Evolutionary conservation across 2,329 filamentous ascomycete species (phyloP).

Genomic region (Calonectria crousiana): DNA sequence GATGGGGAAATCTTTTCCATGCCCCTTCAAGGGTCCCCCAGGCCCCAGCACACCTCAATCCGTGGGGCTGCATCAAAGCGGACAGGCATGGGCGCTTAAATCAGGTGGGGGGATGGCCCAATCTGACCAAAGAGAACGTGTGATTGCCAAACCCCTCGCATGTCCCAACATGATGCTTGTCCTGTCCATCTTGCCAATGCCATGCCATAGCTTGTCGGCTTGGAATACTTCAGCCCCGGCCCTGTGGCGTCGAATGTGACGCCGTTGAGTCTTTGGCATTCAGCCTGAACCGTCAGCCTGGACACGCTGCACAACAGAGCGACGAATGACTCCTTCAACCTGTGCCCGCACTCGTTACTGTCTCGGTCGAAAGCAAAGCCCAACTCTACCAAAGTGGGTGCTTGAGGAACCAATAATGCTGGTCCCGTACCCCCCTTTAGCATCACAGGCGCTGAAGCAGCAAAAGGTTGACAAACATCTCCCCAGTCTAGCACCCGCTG

Average conservation of each 20-base stretch:
- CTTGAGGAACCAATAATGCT: slow-evolving; percentile 19
- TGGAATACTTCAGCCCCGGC: slow-evolving; percentile 26
- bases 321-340: slow-evolving; percentile 15
- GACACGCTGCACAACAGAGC: slow-evolving; percentile 15
- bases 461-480: slow-evolving; percentile 23
- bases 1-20: slow-evolving; percentile 32
- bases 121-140: slow-evolving; percentile 18
- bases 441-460: slow-evolving; percentile 7
- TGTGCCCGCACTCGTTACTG: slow-evolving; percentile 11
- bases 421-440: slow-evolving; percentile 20
- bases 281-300: slow-evolving; percentile 27
- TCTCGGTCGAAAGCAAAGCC: slow-evolving; percentile 13
- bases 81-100: slow-evolving; percentile 71
- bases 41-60: slow-evolving; percentile 36
- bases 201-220: slow-evolving; percentile 27
- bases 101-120: slow-evolving; percentile 48
- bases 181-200: slow-evolving; percentile 34
- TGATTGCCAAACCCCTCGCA: slow-evolving; percentile 48
- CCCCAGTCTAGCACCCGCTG: background rate
- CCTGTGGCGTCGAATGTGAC: slow-evolving; percentile 40
- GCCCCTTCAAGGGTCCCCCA: slow-evolving; percentile 15
- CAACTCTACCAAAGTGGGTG: background rate
- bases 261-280: slow-evolving; percentile 28
- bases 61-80: slow-evolving; percentile 61
- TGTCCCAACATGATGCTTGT: slow-evolving; percentile 52